Evolutionary conservation across 768 basidiomycete species (phyloP).

Genomic region (Cyclocybe cylindracea): DNA sequence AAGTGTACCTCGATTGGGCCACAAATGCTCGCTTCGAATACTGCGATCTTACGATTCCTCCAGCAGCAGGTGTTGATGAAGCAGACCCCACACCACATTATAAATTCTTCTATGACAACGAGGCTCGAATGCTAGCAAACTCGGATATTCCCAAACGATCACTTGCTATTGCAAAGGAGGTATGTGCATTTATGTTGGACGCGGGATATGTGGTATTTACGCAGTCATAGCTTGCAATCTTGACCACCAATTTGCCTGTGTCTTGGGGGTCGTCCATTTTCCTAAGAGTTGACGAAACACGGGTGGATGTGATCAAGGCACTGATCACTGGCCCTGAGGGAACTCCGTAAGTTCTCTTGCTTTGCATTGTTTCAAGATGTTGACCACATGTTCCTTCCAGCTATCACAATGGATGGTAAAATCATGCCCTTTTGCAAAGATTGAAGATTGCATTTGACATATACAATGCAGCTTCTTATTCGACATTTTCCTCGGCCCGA

Average conservation of each 20-base stretch:
- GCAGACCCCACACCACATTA: conserved; percentile 67
- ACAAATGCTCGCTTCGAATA: conserved; percentile 84
- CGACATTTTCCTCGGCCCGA: conserved; percentile 90
- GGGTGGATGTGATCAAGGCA: conserved; percentile 92
- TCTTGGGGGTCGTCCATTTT: conserved; percentile 96
- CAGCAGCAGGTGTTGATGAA: conserved; percentile 28
- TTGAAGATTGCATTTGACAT: neutral
- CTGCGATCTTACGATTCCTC: conserved; percentile 70
- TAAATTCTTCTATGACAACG: conserved; percentile 81
- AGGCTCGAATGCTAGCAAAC: conserved; percentile 80
- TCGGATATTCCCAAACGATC: conserved; percentile 91
- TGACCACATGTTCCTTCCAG: conserved; percentile 35
- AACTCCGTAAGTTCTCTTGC: conserved; percentile 68
- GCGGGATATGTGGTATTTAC: conserved; percentile 7
- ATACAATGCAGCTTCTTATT: conserved; percentile 51
- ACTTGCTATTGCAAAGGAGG: conserved; percentile 94
- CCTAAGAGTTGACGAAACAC: conserved; percentile 87
- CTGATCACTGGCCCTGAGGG: conserved; percentile 91
- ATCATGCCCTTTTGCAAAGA: conserved; percentile 4
- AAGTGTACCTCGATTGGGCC: conserved; percentile 85
- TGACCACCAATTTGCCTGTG: conserved; percentile 92
- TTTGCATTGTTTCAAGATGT: neutral
- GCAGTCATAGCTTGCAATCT: conserved; percentile 74
- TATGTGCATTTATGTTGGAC: conserved; percentile 23
- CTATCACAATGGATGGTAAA: conserved; percentile 90